A percentile compares a stretch with the other conserved stretches of the same genome.
Conservation (phyloP, 352 stramenopile species). For the Globisporangium polare region DNA sequence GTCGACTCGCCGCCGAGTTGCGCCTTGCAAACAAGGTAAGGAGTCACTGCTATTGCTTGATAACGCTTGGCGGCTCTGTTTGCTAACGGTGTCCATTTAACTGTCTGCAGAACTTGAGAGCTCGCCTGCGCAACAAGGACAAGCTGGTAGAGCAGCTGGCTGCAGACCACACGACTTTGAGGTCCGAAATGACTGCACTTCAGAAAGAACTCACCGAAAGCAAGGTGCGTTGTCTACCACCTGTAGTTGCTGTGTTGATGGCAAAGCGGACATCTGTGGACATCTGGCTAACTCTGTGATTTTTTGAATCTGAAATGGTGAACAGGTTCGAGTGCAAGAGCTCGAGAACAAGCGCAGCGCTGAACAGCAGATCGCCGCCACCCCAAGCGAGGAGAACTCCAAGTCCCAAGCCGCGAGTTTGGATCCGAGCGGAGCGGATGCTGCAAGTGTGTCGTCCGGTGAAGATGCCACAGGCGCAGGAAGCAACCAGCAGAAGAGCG, state of each 20-base stretch:
- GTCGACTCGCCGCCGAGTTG: conserved; percentile 70
- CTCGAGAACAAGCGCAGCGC: conserved; percentile 20
- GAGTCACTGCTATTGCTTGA: conserved; percentile 18
- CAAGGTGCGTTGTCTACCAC: conserved; percentile 34
- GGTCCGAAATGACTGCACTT: conserved; percentile 48
- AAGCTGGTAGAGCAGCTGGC: conserved; percentile 78
- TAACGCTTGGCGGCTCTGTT: neutral
- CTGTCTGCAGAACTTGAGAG: conserved; percentile 63
- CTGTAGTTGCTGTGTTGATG: neutral
- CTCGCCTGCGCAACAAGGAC: conserved; percentile 78
- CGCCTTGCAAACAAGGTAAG: conserved; percentile 72
- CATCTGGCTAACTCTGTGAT: neutral
- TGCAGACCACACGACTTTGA: conserved; percentile 62
- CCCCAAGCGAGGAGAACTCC: neutral
- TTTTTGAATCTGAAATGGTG: neutral
- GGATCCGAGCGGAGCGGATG: neutral
- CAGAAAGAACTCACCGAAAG: conserved; percentile 56
- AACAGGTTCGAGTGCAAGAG: conserved; percentile 29
- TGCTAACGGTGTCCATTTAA: neutral
- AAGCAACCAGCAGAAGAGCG: conserved; percentile 1
- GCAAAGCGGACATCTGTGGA: neutral
- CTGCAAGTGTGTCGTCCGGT: neutral
- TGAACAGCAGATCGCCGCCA: neutral
- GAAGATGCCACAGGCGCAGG: neutral
- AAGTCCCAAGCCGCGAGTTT: neutral